phyloP scores from a whole-genome alignment of 1,284 basidiomycete species.

The Ganoderma multipileum region DNA sequence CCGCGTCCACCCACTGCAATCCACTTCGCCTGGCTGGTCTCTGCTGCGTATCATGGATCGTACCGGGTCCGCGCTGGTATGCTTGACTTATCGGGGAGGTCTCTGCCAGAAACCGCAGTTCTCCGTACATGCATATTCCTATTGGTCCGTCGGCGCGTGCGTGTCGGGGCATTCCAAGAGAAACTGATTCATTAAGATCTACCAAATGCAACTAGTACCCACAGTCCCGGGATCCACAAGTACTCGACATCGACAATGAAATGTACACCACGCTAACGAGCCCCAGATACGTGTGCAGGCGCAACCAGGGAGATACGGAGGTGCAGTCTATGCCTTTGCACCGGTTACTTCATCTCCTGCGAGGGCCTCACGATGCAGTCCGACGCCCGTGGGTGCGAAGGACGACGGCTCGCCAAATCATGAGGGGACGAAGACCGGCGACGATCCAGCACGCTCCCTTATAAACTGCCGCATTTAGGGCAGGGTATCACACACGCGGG shows the following conservation, averaged over 20 bases:
- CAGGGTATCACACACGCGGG: slow-evolving; percentile 30
- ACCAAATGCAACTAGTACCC: neutral
- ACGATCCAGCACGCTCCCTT: slow-evolving; percentile 18
- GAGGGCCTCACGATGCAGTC: slow-evolving; percentile 72
- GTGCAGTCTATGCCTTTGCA: slow-evolving; percentile 82
- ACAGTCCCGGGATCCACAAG: neutral
- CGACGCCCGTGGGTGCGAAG: slow-evolving; percentile 58
- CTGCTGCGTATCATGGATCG: neutral
- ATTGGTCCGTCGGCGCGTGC: neutral
- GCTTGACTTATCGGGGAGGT: slow-evolving; percentile 5
- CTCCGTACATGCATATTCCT: neutral
- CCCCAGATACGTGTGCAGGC: slow-evolving; percentile 62
- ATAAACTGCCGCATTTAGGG: slow-evolving; percentile 38
- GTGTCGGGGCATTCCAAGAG: neutral
- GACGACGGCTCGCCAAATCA: slow-evolving; percentile 61
- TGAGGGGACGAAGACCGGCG: slow-evolving; percentile 58
- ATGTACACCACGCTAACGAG: slow-evolving; percentile 89
- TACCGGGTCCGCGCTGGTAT: neutral
- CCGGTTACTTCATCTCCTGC: slow-evolving; percentile 88
- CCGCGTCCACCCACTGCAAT: neutral
- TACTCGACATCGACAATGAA: neutral
- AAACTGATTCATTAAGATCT: neutral
- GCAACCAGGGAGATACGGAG: slow-evolving; percentile 84
- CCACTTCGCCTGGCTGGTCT: neutral
- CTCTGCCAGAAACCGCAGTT: neutral